A percentile compares a stretch with the other conserved stretches of the same genome.
phyloP scores from a whole-genome alignment of 345 rosid species.

The Punica granatum region DNA sequence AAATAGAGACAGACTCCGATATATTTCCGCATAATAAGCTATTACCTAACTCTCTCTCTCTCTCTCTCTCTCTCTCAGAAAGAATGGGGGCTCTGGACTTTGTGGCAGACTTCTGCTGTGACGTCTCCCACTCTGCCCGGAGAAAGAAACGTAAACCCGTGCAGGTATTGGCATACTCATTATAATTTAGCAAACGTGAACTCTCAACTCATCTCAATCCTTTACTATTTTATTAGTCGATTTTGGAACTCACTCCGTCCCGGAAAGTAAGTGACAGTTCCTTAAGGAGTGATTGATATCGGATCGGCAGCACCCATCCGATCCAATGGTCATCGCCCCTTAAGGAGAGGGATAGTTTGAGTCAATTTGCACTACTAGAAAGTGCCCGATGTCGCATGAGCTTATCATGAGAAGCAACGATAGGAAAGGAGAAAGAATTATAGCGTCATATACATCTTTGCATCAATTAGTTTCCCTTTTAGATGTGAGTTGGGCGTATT shows the following conservation, averaged over 20 bases:
- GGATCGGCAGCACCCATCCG: too few relatives aligned
- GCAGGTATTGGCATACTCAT: slow-evolving; percentile 27
- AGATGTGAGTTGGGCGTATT: too few relatives aligned
- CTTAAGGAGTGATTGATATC: not conserved
- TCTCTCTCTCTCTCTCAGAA: not conserved
- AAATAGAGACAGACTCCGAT: not conserved
- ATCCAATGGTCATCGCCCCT: too few relatives aligned
- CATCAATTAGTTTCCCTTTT: too few relatives aligned
- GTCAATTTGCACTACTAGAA: too few relatives aligned
- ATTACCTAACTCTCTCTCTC: not conserved
- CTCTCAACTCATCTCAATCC: not conserved
- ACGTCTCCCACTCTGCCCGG: slow-evolving; percentile 5
- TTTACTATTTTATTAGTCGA: not conserved
- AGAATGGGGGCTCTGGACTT: slow-evolving; percentile 43
- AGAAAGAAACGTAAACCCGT: slow-evolving; percentile 38
- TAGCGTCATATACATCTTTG: too few relatives aligned
- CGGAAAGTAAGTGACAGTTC: not conserved
- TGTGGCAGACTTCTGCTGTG: slow-evolving; percentile 23
- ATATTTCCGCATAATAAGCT: not conserved
- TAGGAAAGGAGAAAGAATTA: too few relatives aligned
- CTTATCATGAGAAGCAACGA: too few relatives aligned
- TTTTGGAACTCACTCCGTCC: not conserved
- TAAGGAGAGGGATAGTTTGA: too few relatives aligned
- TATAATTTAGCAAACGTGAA: not conserved
- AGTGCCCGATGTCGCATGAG: too few relatives aligned